phyloP scores from a whole-genome alignment of 1,139 yeast species.

The Suhomyces anneliseae region DNA sequence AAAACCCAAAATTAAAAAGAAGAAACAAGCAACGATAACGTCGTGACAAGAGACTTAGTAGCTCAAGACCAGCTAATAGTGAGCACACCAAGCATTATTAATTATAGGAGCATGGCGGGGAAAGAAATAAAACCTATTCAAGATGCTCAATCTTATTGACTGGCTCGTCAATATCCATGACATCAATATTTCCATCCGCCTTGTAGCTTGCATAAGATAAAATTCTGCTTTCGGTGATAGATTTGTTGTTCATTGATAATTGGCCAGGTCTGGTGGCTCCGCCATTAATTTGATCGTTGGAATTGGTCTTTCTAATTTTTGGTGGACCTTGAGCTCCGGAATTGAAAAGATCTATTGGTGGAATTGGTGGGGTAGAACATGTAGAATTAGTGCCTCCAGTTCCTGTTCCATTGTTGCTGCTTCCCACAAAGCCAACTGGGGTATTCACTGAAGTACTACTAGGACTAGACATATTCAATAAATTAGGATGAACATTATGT shows the following conservation, averaged over 20 bases:
- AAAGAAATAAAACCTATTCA: slow-evolving; percentile 5
- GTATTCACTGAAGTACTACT: slow-evolving; percentile 13
- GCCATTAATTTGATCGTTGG: slow-evolving; percentile 24
- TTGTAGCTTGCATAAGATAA: slow-evolving; percentile 11
- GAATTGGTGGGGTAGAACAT: slow-evolving; percentile 17
- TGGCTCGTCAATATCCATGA: slow-evolving; percentile 19
- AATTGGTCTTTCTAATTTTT: slow-evolving; percentile 26
- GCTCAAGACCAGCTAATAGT: background rate
- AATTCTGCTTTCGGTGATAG: slow-evolving; percentile 37
- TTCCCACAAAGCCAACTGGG: slow-evolving; percentile 6
- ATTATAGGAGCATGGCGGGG: too few species aligned
- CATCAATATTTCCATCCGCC: slow-evolving; percentile 8
- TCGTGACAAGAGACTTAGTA: background rate
- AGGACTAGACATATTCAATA: slow-evolving; percentile 20
- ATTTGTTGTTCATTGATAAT: slow-evolving; percentile 29
- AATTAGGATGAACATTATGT: slow-evolving; percentile 17
- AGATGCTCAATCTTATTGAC: slow-evolving; percentile 14
- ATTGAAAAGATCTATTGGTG: slow-evolving; percentile 5
- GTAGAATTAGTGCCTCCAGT: slow-evolving; percentile 13
- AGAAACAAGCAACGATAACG: background rate
- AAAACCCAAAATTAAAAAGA: background rate
- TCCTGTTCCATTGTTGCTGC: slow-evolving; percentile 9
- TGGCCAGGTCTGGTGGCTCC: slow-evolving; percentile 32
- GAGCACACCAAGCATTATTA: background rate
- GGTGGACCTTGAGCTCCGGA: slow-evolving; percentile 18